Base-by-base conservation (phyloP, 345 rosid genomes). In the Bruguiera sexangula region DNA sequence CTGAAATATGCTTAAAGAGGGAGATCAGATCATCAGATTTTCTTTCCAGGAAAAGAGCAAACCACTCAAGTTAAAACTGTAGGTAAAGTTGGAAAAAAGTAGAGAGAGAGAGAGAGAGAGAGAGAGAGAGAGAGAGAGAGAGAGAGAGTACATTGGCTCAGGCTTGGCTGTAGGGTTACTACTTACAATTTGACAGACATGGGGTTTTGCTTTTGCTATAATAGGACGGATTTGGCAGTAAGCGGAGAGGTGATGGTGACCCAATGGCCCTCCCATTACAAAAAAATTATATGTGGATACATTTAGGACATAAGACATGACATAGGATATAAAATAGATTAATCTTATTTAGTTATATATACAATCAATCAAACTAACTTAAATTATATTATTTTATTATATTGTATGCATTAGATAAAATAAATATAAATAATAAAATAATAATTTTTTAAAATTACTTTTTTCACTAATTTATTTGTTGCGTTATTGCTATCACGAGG, bases 11-110 rank as follows among this genome's bases (percentile, higher is more conserved):
- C 62, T 61, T 59, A 74, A 76, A 69, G 78, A 65, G 62, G 69
- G 70, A 77, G 76, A 85, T 74, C 84, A 78, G 82, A 80, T 75
- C 72, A 78, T 70, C 79, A 73, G 79, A 76, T 78, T 75, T 76
- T 69, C 63, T 80, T 72, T 81, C 79, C 75, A 68, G 79, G 62
- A 62, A 83, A 78, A 79, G 81, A 62, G 68, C 69, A 62, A 70
- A 69, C 82, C 80, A 85, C 88, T 81, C 78, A 73, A 86, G 89
- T 86, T 69, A 70, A 66, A 64, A 80, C 72, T 80, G 83, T 72
- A 55, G 70, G 82, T 75, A 79, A 80, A 62, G 83, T 71, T 54
- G 27, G 72, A 43, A 67, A 62, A 73, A 54, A 51, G 16, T 5
- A 6, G 30, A 27, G 60, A 46, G 29, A 51, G 69, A 51, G 50